Conservation (phyloP, 1,284 basidiomycete species). For the Dichomitus squalens region DNA sequence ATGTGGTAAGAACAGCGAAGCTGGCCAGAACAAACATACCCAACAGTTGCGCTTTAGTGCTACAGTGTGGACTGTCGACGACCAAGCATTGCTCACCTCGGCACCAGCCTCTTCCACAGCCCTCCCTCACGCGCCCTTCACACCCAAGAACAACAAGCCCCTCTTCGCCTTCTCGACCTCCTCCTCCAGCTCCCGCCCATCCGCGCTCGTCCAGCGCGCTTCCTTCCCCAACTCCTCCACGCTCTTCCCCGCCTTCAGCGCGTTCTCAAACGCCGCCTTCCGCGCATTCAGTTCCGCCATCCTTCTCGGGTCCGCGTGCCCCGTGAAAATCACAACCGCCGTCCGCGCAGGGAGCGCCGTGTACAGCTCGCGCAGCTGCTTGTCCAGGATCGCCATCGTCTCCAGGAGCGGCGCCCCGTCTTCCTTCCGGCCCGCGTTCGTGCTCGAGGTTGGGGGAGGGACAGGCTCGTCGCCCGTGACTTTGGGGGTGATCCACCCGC, state of each 20-base stretch:
- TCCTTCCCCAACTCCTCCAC: constrained; percentile 49
- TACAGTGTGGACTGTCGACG: no score
- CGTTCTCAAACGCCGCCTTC: constrained; percentile 66
- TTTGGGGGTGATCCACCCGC: constrained; percentile 76
- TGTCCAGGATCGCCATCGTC: constrained; percentile 55
- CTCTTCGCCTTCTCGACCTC: constrained; percentile 77
- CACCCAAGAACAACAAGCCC: constrained; percentile 81
- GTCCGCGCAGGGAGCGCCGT: constrained; percentile 73
- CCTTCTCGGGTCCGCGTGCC: constrained; percentile 48
- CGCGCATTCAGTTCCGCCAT: constrained; percentile 21
- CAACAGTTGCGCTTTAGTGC: no score
- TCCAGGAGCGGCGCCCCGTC: constrained; percentile 28
- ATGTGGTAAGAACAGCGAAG: no score
- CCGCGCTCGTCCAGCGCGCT: constrained; percentile 70
- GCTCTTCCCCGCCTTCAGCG: constrained; percentile 58
- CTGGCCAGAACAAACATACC: no score
- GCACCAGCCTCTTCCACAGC: no score
- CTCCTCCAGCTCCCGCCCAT: constrained; percentile 78
- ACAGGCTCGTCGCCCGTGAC: constrained; percentile 36
- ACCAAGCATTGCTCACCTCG: no score
- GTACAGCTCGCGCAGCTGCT: constrained; percentile 64
- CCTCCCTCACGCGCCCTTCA: no score
- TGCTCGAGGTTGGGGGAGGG: constrained; percentile 22
- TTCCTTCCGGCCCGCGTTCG: constrained; percentile 14
- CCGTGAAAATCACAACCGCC: constrained; percentile 83